Base-by-base conservation (phyloP, 2,329 filamentous ascomycete species). In the Allantophomopsis lycopodina region DNA sequence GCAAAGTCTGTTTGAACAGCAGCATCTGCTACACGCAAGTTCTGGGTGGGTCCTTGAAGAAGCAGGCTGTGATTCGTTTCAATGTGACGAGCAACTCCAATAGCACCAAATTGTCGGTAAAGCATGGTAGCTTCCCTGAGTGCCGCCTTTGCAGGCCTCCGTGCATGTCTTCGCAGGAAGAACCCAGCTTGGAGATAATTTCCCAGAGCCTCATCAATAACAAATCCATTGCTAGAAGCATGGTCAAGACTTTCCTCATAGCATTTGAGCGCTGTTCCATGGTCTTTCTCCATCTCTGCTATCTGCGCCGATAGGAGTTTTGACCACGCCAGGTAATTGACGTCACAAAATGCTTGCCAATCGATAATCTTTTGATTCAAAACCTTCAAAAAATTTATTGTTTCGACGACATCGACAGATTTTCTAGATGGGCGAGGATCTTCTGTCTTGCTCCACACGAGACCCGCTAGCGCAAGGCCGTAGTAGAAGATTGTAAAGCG, bases 161-260 rank as follows among this genome's bases (percentile, higher is more conserved):
- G 68, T 3, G 80, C 77, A 11, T 71, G 70, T 44, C 71, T 67
- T 12, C 82, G 67, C 39, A 83, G 64, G 44, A 86, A 74, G 52
- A 76, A 79, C 8, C 79, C 79, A 2, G 76, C 81, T 62, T 87
- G 80, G 21, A 87, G 63, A 52, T 84, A 83, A 51, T 82, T 80
- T 13, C 76, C 73, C 2, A 86, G 64, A 0, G 79, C 83, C 55
- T 87, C 80, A 44, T 88, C 83, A 37, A 86, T 71, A 2, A 70
- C 52, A 45, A 83, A 80, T 34, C 68, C 67, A 48, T 84, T 69
- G 40, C 81, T 67, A 15, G 81, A 68, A 11, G 79, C 73, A 50
- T 87, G 82, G 49, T 88, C 81, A 42, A 87, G 60, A 6, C 78
- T 75, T 44, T 73, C 66, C 53, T 89, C 83, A 50, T 85, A 88